Base-by-base conservation (phyloP, 1,139 yeast genomes). In the Wickerhamomyces sp. region DNA sequence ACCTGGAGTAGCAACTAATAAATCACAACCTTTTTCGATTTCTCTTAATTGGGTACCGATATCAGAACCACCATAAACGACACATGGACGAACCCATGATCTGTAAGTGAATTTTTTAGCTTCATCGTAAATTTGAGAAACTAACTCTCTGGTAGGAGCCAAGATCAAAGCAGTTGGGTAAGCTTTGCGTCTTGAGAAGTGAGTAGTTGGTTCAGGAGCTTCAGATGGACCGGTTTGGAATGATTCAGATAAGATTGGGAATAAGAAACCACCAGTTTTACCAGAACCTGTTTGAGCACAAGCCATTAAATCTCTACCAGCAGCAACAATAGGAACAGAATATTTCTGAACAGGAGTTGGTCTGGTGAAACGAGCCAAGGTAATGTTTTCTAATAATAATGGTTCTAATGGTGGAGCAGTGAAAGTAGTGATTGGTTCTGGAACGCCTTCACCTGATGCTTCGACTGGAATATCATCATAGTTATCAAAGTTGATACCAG, bases 201-300 rank as follows among this genome's bases (percentile, higher is more conserved):
- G 78, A 44, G 80, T 78, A 43, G 67, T 60, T 20, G 67, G 48
- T 54, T 72, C 78, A 39, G 84, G 81, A 26, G 55, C 42, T 39
- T 81, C 74, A 44, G 88, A 76, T 45, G 99, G 99, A 36, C 99
- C 99, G 57, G 74, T 78, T 65, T 78, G 71, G 70, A 82, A 92
- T 47, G 95, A 86, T 70, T 90, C 92, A 35, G 96, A 85, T 56
- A 92, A 76, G 44, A 94, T 96, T 52, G 99, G 99, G 86, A 92
- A 92, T 62, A 92, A 75, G 77, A 92, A 92, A 52, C 98, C 99
- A 76, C 98, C 97, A 63, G 99, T 92, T 74, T 92, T 92, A 78
- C 99, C 99, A 43, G 97, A 90, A 86, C 94, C 97, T 56, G 98
- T 92, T 74, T 92, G 98, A 49, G 98, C 98, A 81, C 98, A 92